Base-by-base conservation (phyloP, 2,329 filamentous ascomycete species). In the Dothideomycetes sp. region DNA sequence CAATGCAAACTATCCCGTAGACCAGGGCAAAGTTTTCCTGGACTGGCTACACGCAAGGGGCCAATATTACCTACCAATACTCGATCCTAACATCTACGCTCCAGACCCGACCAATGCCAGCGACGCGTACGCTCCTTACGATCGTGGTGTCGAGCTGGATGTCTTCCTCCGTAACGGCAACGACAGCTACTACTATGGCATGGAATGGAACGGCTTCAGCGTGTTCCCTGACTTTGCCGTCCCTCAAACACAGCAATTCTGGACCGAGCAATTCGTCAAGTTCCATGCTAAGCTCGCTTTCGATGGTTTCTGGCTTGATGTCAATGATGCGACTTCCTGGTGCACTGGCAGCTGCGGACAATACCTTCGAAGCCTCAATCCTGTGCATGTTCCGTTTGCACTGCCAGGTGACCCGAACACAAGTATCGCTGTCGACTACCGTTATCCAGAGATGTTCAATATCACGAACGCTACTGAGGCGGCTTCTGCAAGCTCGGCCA, bases 91-190 rank as follows among this genome's bases (percentile, higher is more conserved):
- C 17, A 79, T 80, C 34, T 84, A 84, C 50, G 71, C 73, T 12
- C 80, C 80, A 0, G 78, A 83, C 46, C 77, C 77, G 0, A 62
- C 70, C 4, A 80, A 84, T 51, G 62, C 64, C 1, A 73, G 65
- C 31, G 80, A 84, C 9, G 53, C 55, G 1, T 74, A 76, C 47
- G 61, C 63, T 8, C 63, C 65, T 0, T 77, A 73, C 49, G 63
- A 63, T 4, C 61, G 69, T n/a, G 73, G 73, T 4, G 65, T 69
- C 36, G 61, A 61, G 11, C 63, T 65, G 2, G 63, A 64, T 40
- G 60, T 67, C 3, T 76, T 71, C 52, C 49, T 76, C 40, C 67
- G 59, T 19, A 74, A 76, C 43, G 69, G 69, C 0, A 70, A 75
- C 54, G 70, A 70, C 12, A 70, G 65, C 40, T 55, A 64, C 28